These are phyloP conservation scores for Rugiboletus extremiorientalis DNA, from an alignment of 1,284 basidiomycete genomes.

Conservation along the genomic window DNA sequence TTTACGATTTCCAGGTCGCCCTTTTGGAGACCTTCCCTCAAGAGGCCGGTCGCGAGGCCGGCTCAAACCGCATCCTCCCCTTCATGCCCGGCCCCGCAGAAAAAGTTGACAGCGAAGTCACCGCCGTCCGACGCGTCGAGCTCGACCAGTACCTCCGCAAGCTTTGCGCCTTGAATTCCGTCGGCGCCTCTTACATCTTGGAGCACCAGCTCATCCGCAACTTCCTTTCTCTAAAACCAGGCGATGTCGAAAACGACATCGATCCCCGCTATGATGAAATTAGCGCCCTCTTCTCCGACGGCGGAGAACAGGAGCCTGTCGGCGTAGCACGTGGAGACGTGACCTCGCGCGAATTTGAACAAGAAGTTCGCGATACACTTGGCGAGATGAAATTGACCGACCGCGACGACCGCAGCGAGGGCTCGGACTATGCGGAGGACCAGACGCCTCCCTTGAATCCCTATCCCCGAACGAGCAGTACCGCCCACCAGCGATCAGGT, in stretches of 20 bases:
- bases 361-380: conserved; percentile 48
- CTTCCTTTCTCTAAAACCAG: conserved; percentile 87
- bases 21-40: conserved; percentile 85
- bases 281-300: conserved; percentile 49
- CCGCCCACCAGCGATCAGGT: conserved; percentile 49
- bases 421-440: conserved; percentile 63
- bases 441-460: conserved; percentile 38
- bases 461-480: conserved; percentile 1
- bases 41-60: conserved; percentile 80
- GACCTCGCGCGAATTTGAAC: conserved; percentile 35
- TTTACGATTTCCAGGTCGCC: conserved; percentile 95
- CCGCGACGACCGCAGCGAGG: conserved; percentile 47
- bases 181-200: conserved; percentile 78
- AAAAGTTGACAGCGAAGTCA: conserved; percentile 84
- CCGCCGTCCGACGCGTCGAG: conserved; percentile 79
- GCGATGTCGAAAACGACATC: conserved; percentile 76
- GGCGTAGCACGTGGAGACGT: conserved; percentile 29
- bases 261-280: conserved; percentile 59
- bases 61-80: conserved; percentile 76
- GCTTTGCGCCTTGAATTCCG: conserved; percentile 65
- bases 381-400: conserved; percentile 44
- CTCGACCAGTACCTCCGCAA: conserved; percentile 87
- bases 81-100: conserved; percentile 95
- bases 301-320: conserved; percentile 31
- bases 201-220: conserved; percentile 79